Evolutionary conservation across 2,329 filamentous ascomycete species (phyloP).

Genomic region (Fusarium duplospermum): DNA sequence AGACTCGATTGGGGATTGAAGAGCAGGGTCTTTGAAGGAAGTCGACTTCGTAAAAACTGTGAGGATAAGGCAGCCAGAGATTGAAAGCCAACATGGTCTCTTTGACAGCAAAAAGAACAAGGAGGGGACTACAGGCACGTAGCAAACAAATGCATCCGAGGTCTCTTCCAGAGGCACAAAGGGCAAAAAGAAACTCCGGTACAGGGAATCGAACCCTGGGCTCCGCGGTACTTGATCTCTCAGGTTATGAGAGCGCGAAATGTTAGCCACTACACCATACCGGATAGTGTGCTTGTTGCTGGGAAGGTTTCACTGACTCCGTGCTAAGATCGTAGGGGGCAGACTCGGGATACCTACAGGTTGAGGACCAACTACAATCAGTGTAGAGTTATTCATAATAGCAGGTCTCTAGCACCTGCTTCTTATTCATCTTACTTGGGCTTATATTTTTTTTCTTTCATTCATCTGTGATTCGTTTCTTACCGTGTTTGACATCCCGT

Average conservation of each 20-base stretch:
- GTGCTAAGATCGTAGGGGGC: neutral
- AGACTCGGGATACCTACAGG: too few relatives aligned
- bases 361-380: too few relatives aligned
- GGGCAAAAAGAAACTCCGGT: neutral
- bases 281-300: neutral
- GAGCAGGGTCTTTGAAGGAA: neutral
- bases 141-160: neutral
- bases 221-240: neutral
- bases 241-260: neutral
- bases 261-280: slow-evolving; percentile 24
- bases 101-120: neutral
- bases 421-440: accelerated
- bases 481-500: neutral
- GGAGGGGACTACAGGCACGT: neutral
- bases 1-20: neutral
- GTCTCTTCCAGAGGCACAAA: neutral
- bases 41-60: neutral
- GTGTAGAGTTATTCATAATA: neutral
- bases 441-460: neutral
- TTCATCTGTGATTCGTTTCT: neutral
- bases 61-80: neutral
- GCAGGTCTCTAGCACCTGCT: neutral
- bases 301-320: accelerated
- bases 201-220: neutral
- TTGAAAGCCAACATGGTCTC: neutral